Percentiles rank a stretch among this genome's conserved stretches.
These are phyloP conservation scores for Urtica urens DNA, from an alignment of 306 rosid species.

Conservation along the genomic window DNA sequence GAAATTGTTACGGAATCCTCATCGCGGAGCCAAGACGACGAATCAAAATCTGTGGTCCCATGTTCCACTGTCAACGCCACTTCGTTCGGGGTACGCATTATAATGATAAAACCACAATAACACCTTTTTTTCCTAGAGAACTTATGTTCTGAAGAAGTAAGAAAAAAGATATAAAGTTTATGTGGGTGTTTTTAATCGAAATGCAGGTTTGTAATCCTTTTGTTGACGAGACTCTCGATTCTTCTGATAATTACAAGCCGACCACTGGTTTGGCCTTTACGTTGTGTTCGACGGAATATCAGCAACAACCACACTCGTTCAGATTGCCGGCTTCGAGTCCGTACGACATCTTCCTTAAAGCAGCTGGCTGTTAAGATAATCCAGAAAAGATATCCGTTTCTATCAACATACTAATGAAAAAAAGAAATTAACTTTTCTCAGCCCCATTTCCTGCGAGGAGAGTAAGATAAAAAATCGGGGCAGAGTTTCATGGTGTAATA, in stretches of 20 bases:
- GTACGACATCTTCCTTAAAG: slow-evolving; percentile 76
- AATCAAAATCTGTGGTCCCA: slow-evolving; percentile 19
- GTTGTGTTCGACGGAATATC: slow-evolving; percentile 37
- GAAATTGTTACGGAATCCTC: slow-evolving; percentile 21
- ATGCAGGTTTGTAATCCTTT: slow-evolving; percentile 40
- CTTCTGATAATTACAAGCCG: slow-evolving; percentile 20
- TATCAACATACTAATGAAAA: too few relatives aligned
- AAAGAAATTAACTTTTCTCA: too few relatives aligned
- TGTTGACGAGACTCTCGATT: slow-evolving; percentile 19
- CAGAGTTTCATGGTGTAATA: too few relatives aligned
- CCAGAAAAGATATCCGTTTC: too few relatives aligned
- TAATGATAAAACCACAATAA: too few relatives aligned
- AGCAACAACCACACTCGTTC: slow-evolving; percentile 37
- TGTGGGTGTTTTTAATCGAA: slow-evolving; percentile 16
- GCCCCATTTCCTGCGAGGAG: too few relatives aligned
- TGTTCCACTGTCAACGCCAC: slow-evolving; percentile 7
- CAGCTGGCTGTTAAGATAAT: slow-evolving; percentile 78
- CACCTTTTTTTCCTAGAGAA: too few relatives aligned
- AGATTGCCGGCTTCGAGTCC: slow-evolving; percentile 80
- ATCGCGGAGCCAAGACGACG: slow-evolving; percentile 20
- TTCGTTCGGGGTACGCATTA: slow-evolving; percentile 40
- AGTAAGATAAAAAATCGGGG: too few relatives aligned
- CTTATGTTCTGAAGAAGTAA: too few relatives aligned
- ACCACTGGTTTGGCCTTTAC: slow-evolving; percentile 14
- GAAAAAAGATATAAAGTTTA: too few relatives aligned